Conservation (phyloP, 768 basidiomycete genomes). For the Austroboletus eburneus region DNA sequence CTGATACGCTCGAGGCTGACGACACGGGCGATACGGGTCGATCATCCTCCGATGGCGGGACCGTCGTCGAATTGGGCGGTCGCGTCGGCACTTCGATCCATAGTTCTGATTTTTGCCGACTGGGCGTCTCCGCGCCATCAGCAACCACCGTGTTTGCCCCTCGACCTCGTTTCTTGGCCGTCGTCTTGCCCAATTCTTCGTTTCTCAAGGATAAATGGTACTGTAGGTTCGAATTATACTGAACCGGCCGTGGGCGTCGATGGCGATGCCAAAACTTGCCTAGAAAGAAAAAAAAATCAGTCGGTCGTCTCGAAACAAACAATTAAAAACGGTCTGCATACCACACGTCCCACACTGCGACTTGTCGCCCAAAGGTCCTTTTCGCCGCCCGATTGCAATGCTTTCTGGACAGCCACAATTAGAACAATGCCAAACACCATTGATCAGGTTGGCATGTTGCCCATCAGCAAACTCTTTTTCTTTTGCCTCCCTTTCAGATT, state of each 20-base stretch:
- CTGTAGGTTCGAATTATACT: constrained; percentile 73
- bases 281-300: constrained; percentile 31
- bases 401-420: constrained; percentile 90
- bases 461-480: constrained; percentile 80
- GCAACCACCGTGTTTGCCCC: constrained; percentile 20
- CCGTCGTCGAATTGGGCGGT: constrained; percentile 29
- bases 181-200: constrained; percentile 55
- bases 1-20: constrained; percentile 67
- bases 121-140: constrained; percentile 54
- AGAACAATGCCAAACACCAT: constrained; percentile 92
- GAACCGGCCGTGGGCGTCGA: constrained; percentile 72
- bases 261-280: constrained; percentile 91
- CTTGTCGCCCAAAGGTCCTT: constrained; percentile 87
- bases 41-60: constrained; percentile 40
- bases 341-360: constrained; percentile 92
- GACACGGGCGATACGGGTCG: constrained; percentile 69
- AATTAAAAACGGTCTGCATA: constrained; percentile 41
- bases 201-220: constrained; percentile 56
- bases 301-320: background rate
- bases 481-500: constrained; percentile 78
- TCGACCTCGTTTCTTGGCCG: constrained; percentile 47
- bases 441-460: constrained; percentile 74
- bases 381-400: constrained; percentile 80
- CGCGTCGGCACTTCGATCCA: constrained; percentile 34
- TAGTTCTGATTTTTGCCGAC: constrained; percentile 35